A percentile compares a stretch with the other conserved stretches of the same genome.
Evolutionary conservation across 1,284 basidiomycete species (phyloP).

Genomic region (Cutaneotrichosporon sp.): DNA sequence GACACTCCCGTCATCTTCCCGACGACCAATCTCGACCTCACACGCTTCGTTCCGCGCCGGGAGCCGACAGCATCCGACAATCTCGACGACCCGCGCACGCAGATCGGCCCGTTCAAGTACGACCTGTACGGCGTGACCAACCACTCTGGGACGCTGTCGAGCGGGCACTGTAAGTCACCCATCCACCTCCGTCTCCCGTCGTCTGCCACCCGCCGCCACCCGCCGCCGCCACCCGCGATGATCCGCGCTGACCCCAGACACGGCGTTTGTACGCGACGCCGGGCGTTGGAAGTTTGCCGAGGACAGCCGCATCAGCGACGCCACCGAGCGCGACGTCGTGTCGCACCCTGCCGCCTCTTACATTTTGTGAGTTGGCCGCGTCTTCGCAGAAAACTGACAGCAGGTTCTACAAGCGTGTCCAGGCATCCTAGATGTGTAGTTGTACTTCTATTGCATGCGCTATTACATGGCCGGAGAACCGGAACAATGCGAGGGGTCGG

Average conservation of each 20-base stretch:
- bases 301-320: conserved; percentile 72
- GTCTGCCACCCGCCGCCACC: too few species aligned
- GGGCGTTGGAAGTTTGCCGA: conserved; percentile 85
- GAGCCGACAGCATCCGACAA: conserved; percentile 61
- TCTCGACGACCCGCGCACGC: conserved; percentile 71
- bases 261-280: conserved; percentile 73
- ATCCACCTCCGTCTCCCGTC: neutral
- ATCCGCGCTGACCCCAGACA: conserved; percentile 60
- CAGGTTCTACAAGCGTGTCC: conserved; percentile 51
- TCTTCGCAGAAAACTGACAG: conserved; percentile 9
- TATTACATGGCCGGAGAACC: neutral
- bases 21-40: conserved; percentile 77
- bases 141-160: conserved; percentile 85
- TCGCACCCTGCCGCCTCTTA: conserved; percentile 5
- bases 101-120: conserved; percentile 80
- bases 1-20: conserved; percentile 91
- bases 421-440: conserved; percentile 19
- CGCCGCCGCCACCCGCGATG: too few species aligned
- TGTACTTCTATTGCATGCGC: conserved; percentile 5
- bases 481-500: neutral
- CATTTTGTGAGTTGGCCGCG: neutral
- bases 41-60: conserved; percentile 83
- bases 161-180: conserved; percentile 79
- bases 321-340: conserved; percentile 76
- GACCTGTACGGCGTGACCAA: conserved; percentile 89